Conservation (phyloP, 768 basidiomycete genomes). For the Termitomyces sp. region DNA sequence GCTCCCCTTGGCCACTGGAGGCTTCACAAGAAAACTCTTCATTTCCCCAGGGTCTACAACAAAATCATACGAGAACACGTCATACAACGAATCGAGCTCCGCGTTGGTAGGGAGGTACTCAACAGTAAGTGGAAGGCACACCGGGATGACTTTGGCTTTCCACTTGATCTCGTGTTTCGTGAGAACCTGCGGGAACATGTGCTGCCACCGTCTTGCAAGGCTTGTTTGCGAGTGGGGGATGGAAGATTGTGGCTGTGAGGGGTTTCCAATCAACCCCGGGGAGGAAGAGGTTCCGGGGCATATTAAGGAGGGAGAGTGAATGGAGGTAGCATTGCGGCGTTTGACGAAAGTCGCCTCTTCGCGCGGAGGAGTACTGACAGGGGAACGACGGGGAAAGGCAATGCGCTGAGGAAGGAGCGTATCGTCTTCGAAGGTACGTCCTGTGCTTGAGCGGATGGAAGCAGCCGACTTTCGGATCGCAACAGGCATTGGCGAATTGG, state of each 20-base stretch:
- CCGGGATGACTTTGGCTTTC: slow-evolving; percentile 79
- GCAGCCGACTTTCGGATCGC: slow-evolving; percentile 31
- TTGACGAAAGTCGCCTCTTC: slow-evolving; percentile 57
- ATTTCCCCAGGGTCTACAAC: slow-evolving; percentile 81
- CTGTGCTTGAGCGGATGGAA: slow-evolving; percentile 37
- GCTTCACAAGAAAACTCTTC: slow-evolving; percentile 80
- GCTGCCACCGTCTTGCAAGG: slow-evolving; percentile 88
- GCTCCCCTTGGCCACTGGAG: slow-evolving; percentile 40
- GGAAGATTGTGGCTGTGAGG: slow-evolving; percentile 53
- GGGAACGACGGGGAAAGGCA: slow-evolving; percentile 52
- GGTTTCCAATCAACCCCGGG: slow-evolving; percentile 49
- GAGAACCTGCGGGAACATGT: slow-evolving; percentile 66
- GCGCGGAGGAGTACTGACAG: slow-evolving; percentile 62
- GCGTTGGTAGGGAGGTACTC: slow-evolving; percentile 78
- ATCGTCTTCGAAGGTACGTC: slow-evolving; percentile 58
- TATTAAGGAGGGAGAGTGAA: slow-evolving; percentile 30
- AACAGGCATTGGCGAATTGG: slow-evolving; percentile 33
- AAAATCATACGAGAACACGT: slow-evolving; percentile 85
- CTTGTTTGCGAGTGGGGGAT: slow-evolving; percentile 61
- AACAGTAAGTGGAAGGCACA: slow-evolving; percentile 85
- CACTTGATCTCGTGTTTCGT: slow-evolving; percentile 90
- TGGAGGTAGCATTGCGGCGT: slow-evolving; percentile 42
- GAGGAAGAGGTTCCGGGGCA: slow-evolving; percentile 33
- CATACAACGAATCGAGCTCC: slow-evolving; percentile 72
- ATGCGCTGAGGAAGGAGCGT: slow-evolving; percentile 34